phyloP scores from a whole-genome alignment of 1,284 basidiomycete species.

The Marasmius fiardii region DNA sequence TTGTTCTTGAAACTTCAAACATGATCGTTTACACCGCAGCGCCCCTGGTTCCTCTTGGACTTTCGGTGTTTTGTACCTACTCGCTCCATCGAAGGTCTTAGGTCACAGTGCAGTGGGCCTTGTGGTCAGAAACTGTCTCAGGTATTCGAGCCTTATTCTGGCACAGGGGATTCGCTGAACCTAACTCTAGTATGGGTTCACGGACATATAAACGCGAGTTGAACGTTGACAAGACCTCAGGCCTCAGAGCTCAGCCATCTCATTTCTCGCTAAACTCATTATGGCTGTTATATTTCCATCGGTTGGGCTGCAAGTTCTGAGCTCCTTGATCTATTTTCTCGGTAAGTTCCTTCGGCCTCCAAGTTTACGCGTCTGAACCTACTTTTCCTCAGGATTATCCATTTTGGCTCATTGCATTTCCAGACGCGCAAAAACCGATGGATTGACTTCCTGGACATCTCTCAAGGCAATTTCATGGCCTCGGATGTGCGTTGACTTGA shows the following conservation, averaged over 20 bases:
- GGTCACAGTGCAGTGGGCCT: too few relatives aligned
- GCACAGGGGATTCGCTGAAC: too few relatives aligned
- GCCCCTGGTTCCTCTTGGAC: too few relatives aligned
- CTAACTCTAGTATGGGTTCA: too few relatives aligned
- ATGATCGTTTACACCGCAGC: too few relatives aligned
- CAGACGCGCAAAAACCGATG: slow-evolving; percentile 21
- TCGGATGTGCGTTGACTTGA: slow-evolving; percentile 25
- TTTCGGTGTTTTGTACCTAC: too few relatives aligned
- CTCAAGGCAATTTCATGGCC: slow-evolving; percentile 27
- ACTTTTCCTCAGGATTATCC: slow-evolving; percentile 24
- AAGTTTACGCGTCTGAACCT: neutral
- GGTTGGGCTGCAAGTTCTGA: slow-evolving; percentile 6
- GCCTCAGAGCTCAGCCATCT: neutral
- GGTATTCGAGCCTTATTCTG: too few relatives aligned
- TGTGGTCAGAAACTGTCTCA: too few relatives aligned
- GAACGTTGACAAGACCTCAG: too few relatives aligned
- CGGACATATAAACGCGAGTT: too few relatives aligned
- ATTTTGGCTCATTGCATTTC: slow-evolving; percentile 32
- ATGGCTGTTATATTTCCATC: slow-evolving; percentile 10
- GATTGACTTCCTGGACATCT: slow-evolving; percentile 20
- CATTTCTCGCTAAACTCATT: neutral
- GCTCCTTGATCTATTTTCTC: slow-evolving; percentile 8
- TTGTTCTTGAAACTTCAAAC: too few relatives aligned
- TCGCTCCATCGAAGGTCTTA: too few relatives aligned
- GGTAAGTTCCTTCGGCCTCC: neutral